Conservation (phyloP, 139 green algal species). For the Haematococcus lacustris region DNA sequence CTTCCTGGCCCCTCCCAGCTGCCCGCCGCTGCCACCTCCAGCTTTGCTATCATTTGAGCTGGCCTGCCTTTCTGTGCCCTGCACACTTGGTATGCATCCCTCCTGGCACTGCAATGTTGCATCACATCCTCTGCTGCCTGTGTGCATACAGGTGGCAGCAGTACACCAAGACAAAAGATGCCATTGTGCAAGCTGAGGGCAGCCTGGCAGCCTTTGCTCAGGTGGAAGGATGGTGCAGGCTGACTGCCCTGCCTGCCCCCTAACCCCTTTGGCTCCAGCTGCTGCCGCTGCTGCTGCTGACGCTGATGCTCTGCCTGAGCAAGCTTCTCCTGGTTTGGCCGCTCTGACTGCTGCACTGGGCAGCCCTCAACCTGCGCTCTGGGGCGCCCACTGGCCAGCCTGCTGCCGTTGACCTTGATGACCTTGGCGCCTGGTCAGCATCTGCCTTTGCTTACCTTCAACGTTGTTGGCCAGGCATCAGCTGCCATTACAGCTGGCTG, state of each 20-base stretch:
- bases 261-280: not conserved
- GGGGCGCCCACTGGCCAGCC: not conserved
- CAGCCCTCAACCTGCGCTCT: not conserved
- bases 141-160: constrained; percentile 65
- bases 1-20: too few relatives aligned
- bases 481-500: too few relatives aligned
- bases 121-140: too few relatives aligned
- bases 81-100: too few relatives aligned
- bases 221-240: constrained; percentile 10
- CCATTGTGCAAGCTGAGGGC: constrained; percentile 60
- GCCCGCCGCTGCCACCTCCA: too few relatives aligned
- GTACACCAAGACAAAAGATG: constrained; percentile 44
- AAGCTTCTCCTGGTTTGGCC: not conserved
- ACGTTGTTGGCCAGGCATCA: too few relatives aligned
- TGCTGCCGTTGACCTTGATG: not conserved
- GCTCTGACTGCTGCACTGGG: not conserved
- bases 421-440: too few relatives aligned
- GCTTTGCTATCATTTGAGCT: too few relatives aligned
- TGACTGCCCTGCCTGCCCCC: not conserved
- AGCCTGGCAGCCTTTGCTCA: constrained; percentile 55
- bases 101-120: too few relatives aligned
- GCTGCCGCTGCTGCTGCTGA: not conserved
- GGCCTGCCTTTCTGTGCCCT: too few relatives aligned
- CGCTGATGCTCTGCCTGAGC: not conserved
- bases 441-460: too few relatives aligned